A percentile compares a stretch with the other conserved stretches of the same genome.
Evolutionary conservation across 192 early-diverging fungal species (phyloP).

Genomic region (Spinellus fusiger): DNA sequence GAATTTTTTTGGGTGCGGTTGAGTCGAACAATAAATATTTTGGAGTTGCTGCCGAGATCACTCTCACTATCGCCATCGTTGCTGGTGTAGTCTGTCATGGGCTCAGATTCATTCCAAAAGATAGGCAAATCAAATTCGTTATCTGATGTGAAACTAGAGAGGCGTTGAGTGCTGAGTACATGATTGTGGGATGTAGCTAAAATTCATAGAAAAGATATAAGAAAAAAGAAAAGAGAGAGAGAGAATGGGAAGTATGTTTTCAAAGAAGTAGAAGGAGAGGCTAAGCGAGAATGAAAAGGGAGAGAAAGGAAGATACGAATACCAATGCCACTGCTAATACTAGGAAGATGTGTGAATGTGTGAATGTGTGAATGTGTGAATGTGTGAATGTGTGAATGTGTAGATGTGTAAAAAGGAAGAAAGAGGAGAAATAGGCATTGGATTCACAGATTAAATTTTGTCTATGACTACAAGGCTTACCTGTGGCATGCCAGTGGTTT

Average conservation of each 20-base stretch:
- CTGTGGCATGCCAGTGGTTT: neutral
- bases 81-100: neutral
- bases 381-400: no score
- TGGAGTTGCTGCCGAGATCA: neutral
- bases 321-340: no score
- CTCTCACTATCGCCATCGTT: neutral
- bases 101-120: constrained; percentile 9
- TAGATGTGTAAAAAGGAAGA: no score
- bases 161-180: no score
- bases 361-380: no score
- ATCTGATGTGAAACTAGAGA: no score
- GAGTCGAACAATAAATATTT: neutral
- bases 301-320: no score
- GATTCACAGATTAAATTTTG: neutral
- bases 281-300: no score
- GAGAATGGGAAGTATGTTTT: neutral
- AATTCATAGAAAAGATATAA: neutral
- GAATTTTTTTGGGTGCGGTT: neutral
- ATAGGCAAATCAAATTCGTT: neutral
- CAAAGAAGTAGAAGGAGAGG: no score
- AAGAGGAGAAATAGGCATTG: no score
- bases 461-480: neutral
- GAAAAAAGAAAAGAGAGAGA: neutral
- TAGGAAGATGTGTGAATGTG: no score
- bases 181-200: no score